These are phyloP conservation scores for Aspergillaceae sp. DNA, from an alignment of 2,329 filamentous ascomycete species.

Conservation along the genomic window DNA sequence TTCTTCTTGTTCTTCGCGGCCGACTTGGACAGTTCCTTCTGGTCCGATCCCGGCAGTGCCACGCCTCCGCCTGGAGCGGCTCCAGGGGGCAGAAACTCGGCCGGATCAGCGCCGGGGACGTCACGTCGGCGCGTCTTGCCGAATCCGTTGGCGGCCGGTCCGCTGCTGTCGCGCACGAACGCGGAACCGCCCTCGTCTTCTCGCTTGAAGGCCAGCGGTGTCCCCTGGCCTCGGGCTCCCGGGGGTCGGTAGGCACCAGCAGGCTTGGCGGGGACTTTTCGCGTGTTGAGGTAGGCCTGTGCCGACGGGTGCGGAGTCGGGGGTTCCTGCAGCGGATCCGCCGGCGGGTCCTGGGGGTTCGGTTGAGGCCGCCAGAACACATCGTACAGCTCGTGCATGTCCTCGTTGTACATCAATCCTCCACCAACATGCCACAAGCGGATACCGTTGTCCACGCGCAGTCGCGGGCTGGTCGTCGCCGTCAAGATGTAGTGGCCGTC, in stretches of 20 bases:
- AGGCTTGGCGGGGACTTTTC: slow-evolving; percentile 92
- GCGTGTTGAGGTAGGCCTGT: slow-evolving; percentile 67
- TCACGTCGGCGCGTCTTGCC: slow-evolving; percentile 63
- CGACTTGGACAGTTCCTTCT: slow-evolving; percentile 69
- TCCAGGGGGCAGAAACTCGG: slow-evolving; percentile 54
- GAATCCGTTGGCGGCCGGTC: slow-evolving; percentile 66
- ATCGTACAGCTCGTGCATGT: slow-evolving; percentile 89
- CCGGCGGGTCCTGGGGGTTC: slow-evolving; percentile 46
- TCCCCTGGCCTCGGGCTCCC: slow-evolving; percentile 78
- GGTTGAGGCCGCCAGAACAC: slow-evolving; percentile 77
- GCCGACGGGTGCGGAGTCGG: slow-evolving; percentile 78
- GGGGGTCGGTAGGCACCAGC: slow-evolving; percentile 95
- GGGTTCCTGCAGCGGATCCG: slow-evolving; percentile 63
- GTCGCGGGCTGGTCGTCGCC: slow-evolving; percentile 89
- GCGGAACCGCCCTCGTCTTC: slow-evolving; percentile 94
- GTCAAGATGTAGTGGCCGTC: slow-evolving; percentile 94
- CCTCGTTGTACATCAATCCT: slow-evolving; percentile 85
- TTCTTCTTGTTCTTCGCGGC: slow-evolving; percentile 99
- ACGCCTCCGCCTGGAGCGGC: slow-evolving; percentile 60
- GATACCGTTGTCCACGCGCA: slow-evolving; percentile 93
- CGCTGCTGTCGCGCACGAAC: slow-evolving; percentile 68
- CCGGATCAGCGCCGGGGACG: slow-evolving; percentile 76
- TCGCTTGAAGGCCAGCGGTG: slow-evolving; percentile 90
- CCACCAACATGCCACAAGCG: slow-evolving; percentile 91
- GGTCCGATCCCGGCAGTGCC: slow-evolving; percentile 55